A percentile compares a stretch with the other conserved stretches of the same genome.
These are phyloP conservation scores for Cinnamomum micranthum DNA, from an alignment of 164 flowering plant genomes.

Conservation along the genomic window DNA sequence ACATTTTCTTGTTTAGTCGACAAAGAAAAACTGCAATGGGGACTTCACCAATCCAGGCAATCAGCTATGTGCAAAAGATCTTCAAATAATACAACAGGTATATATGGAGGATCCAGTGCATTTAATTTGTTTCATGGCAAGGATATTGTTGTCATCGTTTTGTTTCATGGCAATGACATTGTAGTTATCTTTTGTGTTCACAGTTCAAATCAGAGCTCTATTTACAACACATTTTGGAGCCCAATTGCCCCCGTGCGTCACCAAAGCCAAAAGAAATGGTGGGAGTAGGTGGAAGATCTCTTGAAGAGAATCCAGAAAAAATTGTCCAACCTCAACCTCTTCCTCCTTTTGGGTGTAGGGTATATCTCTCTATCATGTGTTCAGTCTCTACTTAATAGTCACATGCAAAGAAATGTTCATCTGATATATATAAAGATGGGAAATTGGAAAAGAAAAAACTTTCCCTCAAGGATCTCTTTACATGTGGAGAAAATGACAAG, in stretches of 20 bases:
- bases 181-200: not conserved
- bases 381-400: not conserved
- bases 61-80: not conserved
- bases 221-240: slow-evolving; percentile 30
- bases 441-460: too few relatives aligned
- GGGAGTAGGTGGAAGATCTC: slow-evolving; percentile 12
- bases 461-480: too few relatives aligned
- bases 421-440: too few relatives aligned
- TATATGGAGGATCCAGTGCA: not conserved
- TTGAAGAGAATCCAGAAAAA: slow-evolving; percentile 6
- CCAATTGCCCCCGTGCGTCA: slow-evolving; percentile 23
- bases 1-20: not conserved
- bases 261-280: slow-evolving; percentile 18
- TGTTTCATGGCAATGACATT: not conserved
- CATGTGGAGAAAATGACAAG: too few relatives aligned
- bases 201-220: slow-evolving; percentile 30
- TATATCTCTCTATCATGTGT: slow-evolving; percentile 3
- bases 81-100: not conserved
- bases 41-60: not conserved
- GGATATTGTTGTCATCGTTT: too few relatives aligned
- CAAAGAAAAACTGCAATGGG: not conserved
- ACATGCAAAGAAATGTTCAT: too few relatives aligned
- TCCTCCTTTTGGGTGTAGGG: slow-evolving; percentile 6
- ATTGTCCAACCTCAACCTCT: not conserved
- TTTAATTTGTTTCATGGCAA: too few relatives aligned